Evolutionary conservation across 371 early-diverging fungal species (phyloP).

Genomic region (Cokeromyces recurvatus): DNA sequence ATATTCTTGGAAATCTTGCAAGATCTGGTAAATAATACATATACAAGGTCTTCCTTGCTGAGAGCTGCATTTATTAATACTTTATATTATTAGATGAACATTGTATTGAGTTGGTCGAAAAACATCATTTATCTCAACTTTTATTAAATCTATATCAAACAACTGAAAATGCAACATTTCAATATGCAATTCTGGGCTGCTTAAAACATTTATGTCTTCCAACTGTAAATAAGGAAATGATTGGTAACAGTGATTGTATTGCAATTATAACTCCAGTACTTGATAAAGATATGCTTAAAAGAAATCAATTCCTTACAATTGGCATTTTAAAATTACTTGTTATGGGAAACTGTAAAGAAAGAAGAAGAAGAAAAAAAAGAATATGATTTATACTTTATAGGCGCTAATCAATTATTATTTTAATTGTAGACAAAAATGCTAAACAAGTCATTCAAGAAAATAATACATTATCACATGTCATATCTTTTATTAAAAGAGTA

Average conservation of each 20-base stretch:
- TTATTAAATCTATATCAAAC: conserved; percentile 43
- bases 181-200: conserved; percentile 56
- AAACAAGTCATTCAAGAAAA: conserved; percentile 17
- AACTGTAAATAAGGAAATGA: conserved; percentile 43
- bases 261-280: conserved; percentile 39
- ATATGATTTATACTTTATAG: no score
- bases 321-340: conserved; percentile 63
- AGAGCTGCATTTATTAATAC: not conserved
- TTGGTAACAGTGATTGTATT: conserved; percentile 51
- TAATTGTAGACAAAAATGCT: conserved; percentile 29
- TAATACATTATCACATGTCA: conserved; percentile 23
- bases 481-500: conserved; percentile 43
- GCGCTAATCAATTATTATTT: not conserved
- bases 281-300: conserved; percentile 58
- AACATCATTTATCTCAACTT: conserved; percentile 39
- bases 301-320: conserved; percentile 55
- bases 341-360: conserved; percentile 35
- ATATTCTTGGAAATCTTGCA: conserved; percentile 59
- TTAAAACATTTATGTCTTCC: conserved; percentile 61
- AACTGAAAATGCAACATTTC: conserved; percentile 52
- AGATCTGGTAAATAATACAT: conserved; percentile 40
- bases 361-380: not conserved
- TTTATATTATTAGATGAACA: conserved; percentile 37
- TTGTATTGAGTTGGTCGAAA: conserved; percentile 55
- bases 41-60: not conserved